Evolutionary conservation across 2,329 filamentous ascomycete species (phyloP).

Genomic region (Xylaria sp.): DNA sequence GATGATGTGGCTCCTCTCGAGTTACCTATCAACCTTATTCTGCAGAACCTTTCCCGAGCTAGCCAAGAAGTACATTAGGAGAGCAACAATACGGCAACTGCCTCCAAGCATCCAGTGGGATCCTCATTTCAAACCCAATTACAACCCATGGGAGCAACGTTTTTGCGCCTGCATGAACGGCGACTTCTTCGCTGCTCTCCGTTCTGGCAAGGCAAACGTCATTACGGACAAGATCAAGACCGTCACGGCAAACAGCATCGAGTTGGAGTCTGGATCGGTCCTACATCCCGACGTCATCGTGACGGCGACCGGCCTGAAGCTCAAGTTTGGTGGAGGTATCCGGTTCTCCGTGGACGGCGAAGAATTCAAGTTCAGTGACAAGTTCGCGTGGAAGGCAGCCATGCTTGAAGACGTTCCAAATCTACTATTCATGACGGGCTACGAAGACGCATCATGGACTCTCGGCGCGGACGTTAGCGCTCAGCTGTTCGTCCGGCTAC

Average conservation of each 20-base stretch:
- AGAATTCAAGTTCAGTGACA: constrained; percentile 58
- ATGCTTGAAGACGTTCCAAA: constrained; percentile 78
- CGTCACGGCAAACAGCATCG: constrained; percentile 60
- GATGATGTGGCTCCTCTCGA: constrained; percentile 60
- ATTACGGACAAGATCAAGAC: constrained; percentile 65
- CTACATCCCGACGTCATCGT: constrained; percentile 74
- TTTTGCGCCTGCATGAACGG: constrained; percentile 73
- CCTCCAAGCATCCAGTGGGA: constrained; percentile 65
- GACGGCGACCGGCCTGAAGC: constrained; percentile 73
- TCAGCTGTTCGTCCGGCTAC: constrained; percentile 60
- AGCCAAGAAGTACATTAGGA: constrained; percentile 60
- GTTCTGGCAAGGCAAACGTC: constrained; percentile 57
- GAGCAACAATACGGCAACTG: constrained; percentile 59
- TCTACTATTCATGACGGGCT: constrained; percentile 69
- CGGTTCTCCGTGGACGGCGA: constrained; percentile 65
- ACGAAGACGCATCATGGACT: constrained; percentile 75
- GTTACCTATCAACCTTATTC: constrained; percentile 60
- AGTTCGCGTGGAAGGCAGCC: constrained; percentile 70
- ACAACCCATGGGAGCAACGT: constrained; percentile 78
- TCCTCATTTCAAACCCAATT: constrained; percentile 72
- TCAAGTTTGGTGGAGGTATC: constrained; percentile 67
- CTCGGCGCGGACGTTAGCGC: constrained; percentile 68
- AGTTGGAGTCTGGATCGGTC: constrained; percentile 59
- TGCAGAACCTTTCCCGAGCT: constrained; percentile 64
- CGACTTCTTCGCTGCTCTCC: constrained; percentile 66